Percentiles rank a stretch among this genome's conserved stretches.
These are phyloP conservation scores for Skeletonema tropicum DNA, from an alignment of 108 stramenopile genomes.

Conservation along the genomic window DNA sequence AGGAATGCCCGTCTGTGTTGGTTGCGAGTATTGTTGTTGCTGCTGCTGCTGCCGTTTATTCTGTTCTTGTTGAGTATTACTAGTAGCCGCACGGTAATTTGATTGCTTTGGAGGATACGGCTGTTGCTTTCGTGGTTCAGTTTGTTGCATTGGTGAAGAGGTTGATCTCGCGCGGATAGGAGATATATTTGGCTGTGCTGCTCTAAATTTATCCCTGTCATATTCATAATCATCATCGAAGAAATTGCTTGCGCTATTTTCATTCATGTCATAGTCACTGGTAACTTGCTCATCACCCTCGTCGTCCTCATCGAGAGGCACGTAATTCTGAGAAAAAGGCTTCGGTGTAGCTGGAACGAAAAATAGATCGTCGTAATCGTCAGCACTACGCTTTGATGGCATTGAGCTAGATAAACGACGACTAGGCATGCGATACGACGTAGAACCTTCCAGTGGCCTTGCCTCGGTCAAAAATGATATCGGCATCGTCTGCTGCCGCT, in stretches of 20 bases:
- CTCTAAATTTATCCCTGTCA: not conserved
- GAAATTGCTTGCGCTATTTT: not conserved
- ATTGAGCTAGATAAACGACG: not conserved
- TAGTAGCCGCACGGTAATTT: not conserved
- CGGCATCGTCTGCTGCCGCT: not conserved
- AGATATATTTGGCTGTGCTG: not conserved
- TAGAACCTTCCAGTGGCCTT: not conserved
- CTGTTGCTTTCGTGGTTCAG: not conserved
- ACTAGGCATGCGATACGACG: not conserved
- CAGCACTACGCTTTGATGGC: constrained; percentile 7
- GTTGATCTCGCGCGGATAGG: not conserved
- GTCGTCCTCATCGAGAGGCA: not conserved
- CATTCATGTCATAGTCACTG: not conserved
- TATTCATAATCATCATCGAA: not conserved
- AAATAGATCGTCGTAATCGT: constrained; percentile 17
- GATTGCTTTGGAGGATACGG: not conserved
- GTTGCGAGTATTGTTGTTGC: not conserved
- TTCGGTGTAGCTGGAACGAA: constrained; percentile 9
- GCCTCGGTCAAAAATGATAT: not conserved
- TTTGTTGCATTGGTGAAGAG: not conserved
- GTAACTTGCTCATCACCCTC: not conserved
- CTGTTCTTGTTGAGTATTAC: not conserved
- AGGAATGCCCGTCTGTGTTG: not conserved
- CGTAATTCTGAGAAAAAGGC: not conserved
- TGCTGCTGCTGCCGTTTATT: not conserved